These are phyloP conservation scores for Vitellaria paradoxa DNA, from an alignment of 179 eudicot genomes.

Conservation along the genomic window DNA sequence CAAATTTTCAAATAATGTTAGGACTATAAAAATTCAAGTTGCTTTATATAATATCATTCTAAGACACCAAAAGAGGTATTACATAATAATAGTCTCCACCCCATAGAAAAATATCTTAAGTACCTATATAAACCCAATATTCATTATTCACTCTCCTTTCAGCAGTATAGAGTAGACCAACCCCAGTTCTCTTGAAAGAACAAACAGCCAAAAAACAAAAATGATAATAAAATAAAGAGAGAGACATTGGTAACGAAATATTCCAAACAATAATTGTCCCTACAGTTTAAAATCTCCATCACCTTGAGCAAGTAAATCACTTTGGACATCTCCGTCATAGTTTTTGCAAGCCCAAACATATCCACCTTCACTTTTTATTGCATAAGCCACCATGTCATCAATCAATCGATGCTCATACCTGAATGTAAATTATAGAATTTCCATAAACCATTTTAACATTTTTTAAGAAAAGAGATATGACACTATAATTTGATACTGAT, in stretches of 20 bases:
- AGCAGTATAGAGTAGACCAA: not conserved
- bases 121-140: not conserved
- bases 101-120: not conserved
- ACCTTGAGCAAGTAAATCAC: constrained; percentile 99
- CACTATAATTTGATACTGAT: constrained; percentile 9
- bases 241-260: not conserved
- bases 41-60: not conserved
- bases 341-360: constrained; percentile 99
- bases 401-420: constrained; percentile 99
- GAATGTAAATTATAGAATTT: constrained; percentile 12
- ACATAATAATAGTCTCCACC: not conserved
- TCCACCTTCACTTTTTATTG: constrained; percentile 94
- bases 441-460: constrained; percentile 9
- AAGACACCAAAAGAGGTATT: not conserved
- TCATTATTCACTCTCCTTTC: not conserved
- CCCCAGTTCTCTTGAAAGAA: not conserved
- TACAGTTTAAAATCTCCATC: constrained; percentile 9
- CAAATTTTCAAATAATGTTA: not conserved
- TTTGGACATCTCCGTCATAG: constrained; percentile 98
- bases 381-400: constrained; percentile 99
- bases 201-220: not conserved
- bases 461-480: constrained; percentile 3
- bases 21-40: not conserved
- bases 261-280: not conserved
- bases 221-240: not conserved